A percentile compares a stretch with the other conserved stretches of the same genome.
Evolutionary conservation across 495 filamentous ascomycete genomes (phyloP).

Genomic region (Thozetella sp.): DNA sequence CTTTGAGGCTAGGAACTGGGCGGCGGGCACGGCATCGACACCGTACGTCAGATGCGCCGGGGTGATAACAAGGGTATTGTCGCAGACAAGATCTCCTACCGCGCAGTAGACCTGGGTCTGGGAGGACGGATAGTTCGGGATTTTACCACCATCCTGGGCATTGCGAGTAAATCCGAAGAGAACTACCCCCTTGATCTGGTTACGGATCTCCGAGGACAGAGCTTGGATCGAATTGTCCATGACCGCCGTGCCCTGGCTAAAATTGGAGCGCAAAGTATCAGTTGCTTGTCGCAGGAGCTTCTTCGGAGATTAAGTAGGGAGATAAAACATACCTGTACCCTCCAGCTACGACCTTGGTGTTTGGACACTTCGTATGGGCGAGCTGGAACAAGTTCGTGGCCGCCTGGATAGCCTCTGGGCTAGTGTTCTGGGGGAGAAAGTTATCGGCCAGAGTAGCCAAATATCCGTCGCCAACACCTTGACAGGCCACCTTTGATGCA

Average conservation of each 20-base stretch:
- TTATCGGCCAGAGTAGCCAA: not conserved
- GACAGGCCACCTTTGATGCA: not conserved
- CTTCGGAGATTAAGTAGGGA: not conserved
- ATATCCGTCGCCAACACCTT: not conserved
- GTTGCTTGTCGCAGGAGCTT: not conserved
- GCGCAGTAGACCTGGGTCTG: not conserved
- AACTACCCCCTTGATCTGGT: slow-evolving; percentile 44
- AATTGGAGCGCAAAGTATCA: not conserved
- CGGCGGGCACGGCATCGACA: not conserved
- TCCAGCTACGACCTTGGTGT: slow-evolving; percentile 24
- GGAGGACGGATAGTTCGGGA: not conserved
- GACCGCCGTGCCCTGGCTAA: not conserved
- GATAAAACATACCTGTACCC: slow-evolving; percentile 39
- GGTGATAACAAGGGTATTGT: not conserved
- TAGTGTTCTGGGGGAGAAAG: not conserved
- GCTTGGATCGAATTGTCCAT: slow-evolving; percentile 33
- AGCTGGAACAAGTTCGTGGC: slow-evolving; percentile 19
- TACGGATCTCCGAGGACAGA: slow-evolving; percentile 29
- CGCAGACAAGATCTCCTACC: not conserved
- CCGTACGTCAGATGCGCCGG: not conserved
- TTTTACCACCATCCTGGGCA: not conserved
- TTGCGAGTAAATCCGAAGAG: slow-evolving; percentile 30
- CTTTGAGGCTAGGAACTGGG: not conserved
- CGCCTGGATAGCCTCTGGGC: slow-evolving; percentile 4
- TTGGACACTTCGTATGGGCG: slow-evolving; percentile 22